Evolutionary conservation across 2,329 filamentous ascomycete genomes (phyloP).

Genomic region (Lachnellula occidentalis): DNA sequence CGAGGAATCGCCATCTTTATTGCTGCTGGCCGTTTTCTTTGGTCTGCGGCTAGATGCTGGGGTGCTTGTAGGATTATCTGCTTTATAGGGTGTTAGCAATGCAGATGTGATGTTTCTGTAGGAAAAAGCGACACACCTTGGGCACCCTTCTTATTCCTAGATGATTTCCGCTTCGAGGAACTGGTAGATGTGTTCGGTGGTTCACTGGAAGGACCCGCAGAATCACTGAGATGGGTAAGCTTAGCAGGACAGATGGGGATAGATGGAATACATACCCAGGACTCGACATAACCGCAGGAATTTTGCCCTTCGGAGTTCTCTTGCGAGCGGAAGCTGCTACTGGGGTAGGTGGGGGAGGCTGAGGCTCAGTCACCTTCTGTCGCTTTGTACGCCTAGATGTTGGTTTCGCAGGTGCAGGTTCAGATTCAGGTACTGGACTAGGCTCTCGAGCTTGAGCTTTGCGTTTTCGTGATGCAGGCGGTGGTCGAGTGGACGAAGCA

Average conservation of each 20-base stretch:
- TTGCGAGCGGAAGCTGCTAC: constrained; percentile 43
- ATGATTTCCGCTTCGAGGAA: constrained; percentile 66
- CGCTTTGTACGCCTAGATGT: constrained; percentile 63
- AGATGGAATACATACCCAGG: constrained; percentile 51
- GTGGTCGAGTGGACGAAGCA: constrained; percentile 38
- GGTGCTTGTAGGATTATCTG: constrained; percentile 32
- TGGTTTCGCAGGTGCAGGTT: constrained; percentile 33
- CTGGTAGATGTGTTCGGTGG: constrained; percentile 48
- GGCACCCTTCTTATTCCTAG: constrained; percentile 60
- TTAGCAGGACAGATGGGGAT: constrained; percentile 6
- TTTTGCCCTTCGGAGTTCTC: constrained; percentile 52
- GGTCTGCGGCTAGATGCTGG: constrained; percentile 31
- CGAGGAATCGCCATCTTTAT: constrained; percentile 64
- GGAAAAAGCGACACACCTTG: constrained; percentile 39
- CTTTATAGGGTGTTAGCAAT: constrained; percentile 14
- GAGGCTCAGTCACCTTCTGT: constrained; percentile 56
- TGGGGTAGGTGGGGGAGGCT: constrained; percentile 33
- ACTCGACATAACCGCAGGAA: constrained; percentile 63
- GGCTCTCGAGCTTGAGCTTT: constrained; percentile 58
- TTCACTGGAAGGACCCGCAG: constrained; percentile 58
- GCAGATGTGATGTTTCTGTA: background rate
- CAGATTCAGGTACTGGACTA: constrained; percentile 37
- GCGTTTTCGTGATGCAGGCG: constrained; percentile 62
- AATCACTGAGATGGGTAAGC: constrained; percentile 43
- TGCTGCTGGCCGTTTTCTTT: constrained; percentile 53